Percentiles rank a stretch among this genome's conserved stretches.
These are phyloP conservation scores for Chalaropsis thielavioides DNA, from an alignment of 2,329 filamentous ascomycete species.

Conservation along the genomic window DNA sequence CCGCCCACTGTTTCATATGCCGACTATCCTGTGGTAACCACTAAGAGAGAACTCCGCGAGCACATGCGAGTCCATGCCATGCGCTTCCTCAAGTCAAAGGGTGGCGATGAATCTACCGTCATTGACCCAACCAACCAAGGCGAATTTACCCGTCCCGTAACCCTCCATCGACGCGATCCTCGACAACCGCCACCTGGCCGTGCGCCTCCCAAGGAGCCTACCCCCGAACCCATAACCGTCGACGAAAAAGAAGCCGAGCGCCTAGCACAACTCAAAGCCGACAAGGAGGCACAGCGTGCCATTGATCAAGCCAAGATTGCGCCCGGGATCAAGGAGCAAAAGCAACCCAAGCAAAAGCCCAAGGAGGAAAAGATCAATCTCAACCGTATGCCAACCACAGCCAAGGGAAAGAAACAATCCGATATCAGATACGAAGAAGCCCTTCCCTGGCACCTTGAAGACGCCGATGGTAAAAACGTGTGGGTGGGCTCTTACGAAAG, in stretches of 20 bases:
- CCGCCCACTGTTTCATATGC: slow-evolving; percentile 35
- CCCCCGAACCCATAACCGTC: slow-evolving; percentile 28
- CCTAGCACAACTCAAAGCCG: slow-evolving; percentile 56
- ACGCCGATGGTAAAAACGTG: slow-evolving; percentile 87
- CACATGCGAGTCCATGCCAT: slow-evolving; percentile 78
- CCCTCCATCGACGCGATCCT: slow-evolving; percentile 78
- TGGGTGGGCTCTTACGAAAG: slow-evolving; percentile 89
- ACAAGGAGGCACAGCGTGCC: slow-evolving; percentile 73
- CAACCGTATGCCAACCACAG: slow-evolving; percentile 62
- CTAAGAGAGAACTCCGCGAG: slow-evolving; percentile 65
- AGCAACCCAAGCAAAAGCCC: slow-evolving; percentile 46
- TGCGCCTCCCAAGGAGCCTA: slow-evolving; percentile 41
- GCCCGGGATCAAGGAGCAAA: slow-evolving; percentile 52
- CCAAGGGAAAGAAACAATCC: slow-evolving; percentile 62
- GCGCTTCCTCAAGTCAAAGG: slow-evolving; percentile 51
- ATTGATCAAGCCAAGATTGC: slow-evolving; percentile 87
- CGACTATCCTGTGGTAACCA: slow-evolving; percentile 59
- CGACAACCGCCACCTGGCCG: slow-evolving; percentile 51
- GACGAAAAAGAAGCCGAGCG: slow-evolving; percentile 48
- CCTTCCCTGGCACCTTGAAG: slow-evolving; percentile 89
- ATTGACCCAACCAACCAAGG: slow-evolving; percentile 55
- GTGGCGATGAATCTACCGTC: slow-evolving; percentile 36
- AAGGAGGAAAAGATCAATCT: slow-evolving; percentile 78
- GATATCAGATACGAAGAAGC: slow-evolving; percentile 84
- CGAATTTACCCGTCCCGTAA: slow-evolving; percentile 76